Base-by-base conservation (phyloP, 2,329 filamentous ascomycete species). In the Elsinoe ampelina region DNA sequence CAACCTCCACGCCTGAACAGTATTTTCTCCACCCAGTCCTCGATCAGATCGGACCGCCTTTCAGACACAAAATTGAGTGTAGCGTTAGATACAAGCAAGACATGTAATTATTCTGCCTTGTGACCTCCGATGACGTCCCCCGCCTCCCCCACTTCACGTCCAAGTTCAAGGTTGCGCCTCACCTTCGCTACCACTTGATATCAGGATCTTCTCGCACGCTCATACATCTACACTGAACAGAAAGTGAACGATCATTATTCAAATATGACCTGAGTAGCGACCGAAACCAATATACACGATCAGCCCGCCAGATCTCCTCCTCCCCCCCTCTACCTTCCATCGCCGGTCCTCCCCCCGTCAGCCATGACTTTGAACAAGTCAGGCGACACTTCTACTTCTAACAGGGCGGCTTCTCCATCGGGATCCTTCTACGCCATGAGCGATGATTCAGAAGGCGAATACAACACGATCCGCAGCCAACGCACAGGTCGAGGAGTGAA, bases 341-440 rank as follows among this genome's bases (percentile, higher is more conserved):
- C 15, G 6, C 20, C 20, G 19, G 10, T 12, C 10, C 41, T 6
- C 4, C 19, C 20, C 41, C 19, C 15, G 3, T 19, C 39, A 30
- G 19, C 7, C 34, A 52, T 52, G 32, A 52, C 48, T 10, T 7
- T 52, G 17, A 52, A 52, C 34, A 52, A 52, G 48, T 19, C 48
- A 5, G 19, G 48, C 7, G 32, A 22, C 2, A 11, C 7, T 15
- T 15, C 34, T 34, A 13, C 48, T 20, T 13, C 48, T 3, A 35
- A 32, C 8, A n/a, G 62, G 50, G 74, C 77, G 43, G 77, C 82
- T 12, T 96, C 91, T 35, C 90, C 91, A 1, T 81, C 87, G 2
- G 89, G 85, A 54, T 95, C 89, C 66, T 93, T 92, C 77, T 96
- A 95, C 77, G 92, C 92, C 67, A 78, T 97, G 78, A 95, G 89